Base-by-base conservation (phyloP, 2,329 filamentous ascomycete species). In the Pseudopyrenochaeta lycopersici region DNA sequence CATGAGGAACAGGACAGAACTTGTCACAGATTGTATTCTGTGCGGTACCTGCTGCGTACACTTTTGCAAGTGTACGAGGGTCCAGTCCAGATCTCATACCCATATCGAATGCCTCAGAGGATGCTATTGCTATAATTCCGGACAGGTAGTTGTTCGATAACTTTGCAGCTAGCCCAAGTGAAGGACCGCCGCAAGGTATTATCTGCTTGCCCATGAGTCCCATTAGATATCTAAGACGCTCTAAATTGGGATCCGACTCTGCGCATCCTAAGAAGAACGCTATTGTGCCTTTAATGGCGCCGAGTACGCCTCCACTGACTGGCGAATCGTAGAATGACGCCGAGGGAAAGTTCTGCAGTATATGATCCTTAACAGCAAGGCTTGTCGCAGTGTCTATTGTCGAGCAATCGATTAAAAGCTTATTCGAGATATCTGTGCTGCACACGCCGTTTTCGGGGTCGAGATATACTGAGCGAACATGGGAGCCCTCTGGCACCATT, bases 101-200 rank as follows among this genome's bases (percentile, higher is more conserved):
- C 68, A 88, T 84, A 53, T 86, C 81, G 76, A 87, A 82, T 1
- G 84, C 83, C 66, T 88, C 85, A 0, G 82, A 78, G 38, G 77
- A 80, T 0, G 84, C 84, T 47, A 88, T 84, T 5, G 84, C 81
- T 52, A 87, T 86, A 18, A 86, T 73, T 1, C 83, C 84, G 0
- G 81, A 85, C 43, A 82, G 78, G 67, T 88, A 88, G 62, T 88
- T 88, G 64, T 88, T 88, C 49, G 80, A 84, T 5, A 87, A 72
- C 69, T 87, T 88, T 0, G 85, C 84, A 0, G 83, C 81, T 2
- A 88, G 78, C 0, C 85, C 84, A 0, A 86, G 76, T 0, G 81
- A 81, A 0, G 82, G 79, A 0, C 80, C 83, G 2, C 85, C 85
- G 59, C 85, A 87, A 4, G 83, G 76, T 44, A 87, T 82, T 35